Evolutionary conservation across 371 early-diverging fungal species (phyloP).

Genomic region (Apophysomyces trapeziformis): DNA sequence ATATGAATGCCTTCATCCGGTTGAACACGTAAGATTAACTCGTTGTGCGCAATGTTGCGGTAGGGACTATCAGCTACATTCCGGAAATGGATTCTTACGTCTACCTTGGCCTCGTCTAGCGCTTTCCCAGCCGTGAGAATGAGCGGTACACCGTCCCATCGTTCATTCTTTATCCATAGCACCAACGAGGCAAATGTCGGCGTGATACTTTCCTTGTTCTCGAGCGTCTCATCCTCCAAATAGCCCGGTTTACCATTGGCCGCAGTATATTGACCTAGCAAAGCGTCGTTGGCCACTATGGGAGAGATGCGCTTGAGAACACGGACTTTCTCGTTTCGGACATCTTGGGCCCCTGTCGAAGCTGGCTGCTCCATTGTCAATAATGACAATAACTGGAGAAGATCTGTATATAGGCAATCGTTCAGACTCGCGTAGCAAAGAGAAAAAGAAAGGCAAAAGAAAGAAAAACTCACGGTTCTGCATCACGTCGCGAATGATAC

Average conservation of each 20-base stretch:
- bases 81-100: conserved; percentile 94
- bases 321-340: conserved; percentile 92
- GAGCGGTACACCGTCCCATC: conserved; percentile 97
- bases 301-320: conserved; percentile 84
- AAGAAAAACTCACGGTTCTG: conserved; percentile 81
- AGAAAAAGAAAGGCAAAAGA: not conserved
- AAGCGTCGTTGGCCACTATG: conserved; percentile 73
- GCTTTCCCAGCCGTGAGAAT: conserved; percentile 97
- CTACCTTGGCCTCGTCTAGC: conserved; percentile 89
- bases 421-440: too few relatives aligned
- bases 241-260: conserved; percentile 87
- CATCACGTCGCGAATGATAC: conserved; percentile 99
- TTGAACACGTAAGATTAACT: conserved; percentile 95
- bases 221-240: conserved; percentile 88
- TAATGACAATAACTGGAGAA: conserved; percentile 90
- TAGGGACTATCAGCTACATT: conserved; percentile 85
- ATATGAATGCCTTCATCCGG: conserved; percentile 97
- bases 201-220: conserved; percentile 69
- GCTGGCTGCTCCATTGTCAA: conserved; percentile 93
- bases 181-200: conserved; percentile 95
- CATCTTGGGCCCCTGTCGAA: conserved; percentile 84
- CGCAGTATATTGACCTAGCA: conserved; percentile 88
- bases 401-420: conserved; percentile 40
- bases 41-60: conserved; percentile 81
- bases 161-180: conserved; percentile 88